Evolutionary conservation across 208 protist genomes (phyloP), one percentile per base, ranked within the genome.

Genomic region (Wallacemonas sp.): DNA sequence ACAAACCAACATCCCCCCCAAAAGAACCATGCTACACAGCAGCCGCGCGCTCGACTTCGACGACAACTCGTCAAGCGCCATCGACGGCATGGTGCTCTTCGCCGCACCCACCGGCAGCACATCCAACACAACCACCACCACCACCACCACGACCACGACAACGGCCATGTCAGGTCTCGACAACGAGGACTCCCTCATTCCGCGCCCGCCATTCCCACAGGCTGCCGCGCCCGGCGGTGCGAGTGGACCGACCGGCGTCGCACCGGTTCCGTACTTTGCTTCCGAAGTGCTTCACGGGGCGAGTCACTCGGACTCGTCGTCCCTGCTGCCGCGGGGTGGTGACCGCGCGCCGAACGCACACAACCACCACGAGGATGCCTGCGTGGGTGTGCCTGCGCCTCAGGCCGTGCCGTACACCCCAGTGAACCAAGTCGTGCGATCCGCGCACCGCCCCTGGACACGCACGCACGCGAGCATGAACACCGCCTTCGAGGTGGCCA

Each of bases 271-370:
- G 11, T 39, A 58, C 52, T 58, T 58, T 39, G 52, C 52, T 30
- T 39, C 52, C 4, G 30, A 33, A 14, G 32, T 58, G 14, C 32
- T 58, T 6, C 30, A 58, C 52, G 52, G 52, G 17, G 52, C 52
- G 29, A 58, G 52, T 21, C 52, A 58, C 32, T 58, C 52, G 2
- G 52, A 58, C 52, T 58, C 52, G 14, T 58, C 52, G 16, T 58
- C 52, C 4, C 52, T 24, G 32, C 52, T 58, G 6, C 14, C 52
- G 5, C 52, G 52, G 9, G 14, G 9, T 14, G 36, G 36, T 41
- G 36, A n/a, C n/a, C n/a, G n/a, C n/a, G n/a, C n/a, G n/a, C n/a
- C n/a, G n/a, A n/a, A n/a, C n/a, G n/a, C n/a, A n/a, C n/a, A n/a
- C n/a, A 24, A 6, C 9, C 47, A 17, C 3, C 47, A 55, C 26